Evolutionary conservation across 768 basidiomycete genomes (phyloP).

Genomic region (Mycena maculata): DNA sequence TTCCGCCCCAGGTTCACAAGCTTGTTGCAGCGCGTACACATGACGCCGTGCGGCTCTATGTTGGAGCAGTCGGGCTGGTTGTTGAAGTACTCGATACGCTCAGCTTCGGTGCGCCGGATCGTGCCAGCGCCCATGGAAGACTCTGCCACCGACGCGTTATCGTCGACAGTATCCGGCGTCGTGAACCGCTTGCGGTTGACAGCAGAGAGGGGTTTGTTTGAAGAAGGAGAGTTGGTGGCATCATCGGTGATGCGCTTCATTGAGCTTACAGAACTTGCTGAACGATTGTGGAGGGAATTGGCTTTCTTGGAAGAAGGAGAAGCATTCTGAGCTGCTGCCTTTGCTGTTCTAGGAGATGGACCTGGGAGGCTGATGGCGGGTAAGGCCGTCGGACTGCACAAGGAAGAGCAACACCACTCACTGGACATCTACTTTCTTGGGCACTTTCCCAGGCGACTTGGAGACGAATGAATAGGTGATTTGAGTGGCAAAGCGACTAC

Average conservation of each 20-base stretch:
- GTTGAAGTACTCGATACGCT: constrained; percentile 72
- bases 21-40: constrained; percentile 68
- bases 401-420: constrained; percentile 32
- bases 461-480: background rate
- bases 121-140: constrained; percentile 54
- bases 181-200: constrained; percentile 35
- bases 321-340: constrained; percentile 24
- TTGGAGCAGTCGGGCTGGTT: constrained; percentile 69
- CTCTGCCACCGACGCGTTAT: constrained; percentile 65
- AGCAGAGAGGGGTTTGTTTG: constrained; percentile 33
- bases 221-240: constrained; percentile 33
- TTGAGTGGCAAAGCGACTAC: background rate
- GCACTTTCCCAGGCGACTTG: constrained; percentile 35
- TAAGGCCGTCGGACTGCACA: background rate
- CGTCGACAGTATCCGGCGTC: constrained; percentile 57
- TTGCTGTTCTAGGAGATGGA: constrained; percentile 37
- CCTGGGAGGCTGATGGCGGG: constrained; percentile 38
- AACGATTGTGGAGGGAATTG: constrained; percentile 31
- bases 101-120: constrained; percentile 68
- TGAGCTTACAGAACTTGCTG: constrained; percentile 40
- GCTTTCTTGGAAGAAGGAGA: constrained; percentile 30
- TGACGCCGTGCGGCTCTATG: constrained; percentile 67
- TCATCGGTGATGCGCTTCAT: constrained; percentile 43
- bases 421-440: constrained; percentile 49
- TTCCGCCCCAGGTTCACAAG: constrained; percentile 67